These are phyloP conservation scores for Papiliotrema laurentii DNA, from an alignment of 1,284 basidiomycete genomes.

Conservation along the genomic window DNA sequence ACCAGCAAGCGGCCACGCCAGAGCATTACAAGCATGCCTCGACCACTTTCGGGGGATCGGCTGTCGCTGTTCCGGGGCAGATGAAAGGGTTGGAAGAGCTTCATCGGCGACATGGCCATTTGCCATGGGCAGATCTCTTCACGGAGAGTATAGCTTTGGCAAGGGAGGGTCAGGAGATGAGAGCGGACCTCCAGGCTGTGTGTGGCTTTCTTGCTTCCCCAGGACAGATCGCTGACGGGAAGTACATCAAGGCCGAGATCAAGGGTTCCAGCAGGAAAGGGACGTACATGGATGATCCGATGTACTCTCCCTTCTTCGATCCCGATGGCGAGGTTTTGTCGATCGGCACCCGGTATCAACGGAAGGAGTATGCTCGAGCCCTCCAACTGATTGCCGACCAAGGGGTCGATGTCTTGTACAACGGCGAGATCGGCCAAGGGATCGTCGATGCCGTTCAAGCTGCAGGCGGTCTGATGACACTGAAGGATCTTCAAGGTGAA, in stretches of 20 bases:
- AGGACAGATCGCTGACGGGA: background rate
- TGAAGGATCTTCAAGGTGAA: conserved; percentile 32
- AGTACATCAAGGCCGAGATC: background rate
- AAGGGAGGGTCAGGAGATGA: conserved; percentile 60
- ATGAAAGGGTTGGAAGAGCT: conserved; percentile 25
- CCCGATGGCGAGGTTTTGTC: conserved; percentile 24
- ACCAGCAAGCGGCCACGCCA: conserved; percentile 14
- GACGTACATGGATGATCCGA: conserved; percentile 8
- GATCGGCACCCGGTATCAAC: conserved; percentile 3
- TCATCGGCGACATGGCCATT: conserved; percentile 22
- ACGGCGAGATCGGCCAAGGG: conserved; percentile 29
- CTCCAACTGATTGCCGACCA: conserved; percentile 29
- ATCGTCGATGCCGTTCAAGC: conserved; percentile 25
- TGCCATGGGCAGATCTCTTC: conserved; percentile 25
- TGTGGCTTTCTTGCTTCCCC: conserved; percentile 6
- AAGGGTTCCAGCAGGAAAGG: background rate
- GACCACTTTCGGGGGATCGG: conserved; percentile 21
- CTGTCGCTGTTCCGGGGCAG: conserved; percentile 36
- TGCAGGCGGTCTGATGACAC: conserved; percentile 34
- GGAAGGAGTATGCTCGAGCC: conserved; percentile 31
- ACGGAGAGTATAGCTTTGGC: conserved; percentile 19
- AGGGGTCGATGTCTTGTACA: conserved; percentile 35
- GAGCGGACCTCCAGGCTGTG: conserved; percentile 27
- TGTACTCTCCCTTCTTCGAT: conserved; percentile 14
- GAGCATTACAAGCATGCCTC: conserved; percentile 18